Evolutionary conservation across 139 green algal genomes (phyloP).

Genomic region (Yamagishiella unicocca): DNA sequence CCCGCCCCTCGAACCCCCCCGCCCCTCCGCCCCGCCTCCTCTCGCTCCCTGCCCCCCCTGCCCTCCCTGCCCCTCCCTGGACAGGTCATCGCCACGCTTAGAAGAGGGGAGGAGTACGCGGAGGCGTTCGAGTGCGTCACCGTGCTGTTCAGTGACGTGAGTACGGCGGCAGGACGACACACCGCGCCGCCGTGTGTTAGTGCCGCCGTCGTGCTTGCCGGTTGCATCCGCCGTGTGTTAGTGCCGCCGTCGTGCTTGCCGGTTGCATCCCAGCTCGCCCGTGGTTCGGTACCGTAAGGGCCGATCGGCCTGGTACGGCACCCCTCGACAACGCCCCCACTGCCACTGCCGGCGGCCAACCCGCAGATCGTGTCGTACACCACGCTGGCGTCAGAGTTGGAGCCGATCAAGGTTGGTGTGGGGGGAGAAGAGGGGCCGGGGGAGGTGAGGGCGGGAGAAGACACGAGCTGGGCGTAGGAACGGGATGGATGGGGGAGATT

Average conservation of each 20-base stretch:
- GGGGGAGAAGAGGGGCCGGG: background rate
- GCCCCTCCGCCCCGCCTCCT: too few species aligned
- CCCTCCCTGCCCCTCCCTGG: background rate
- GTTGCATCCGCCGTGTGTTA: background rate
- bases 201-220: background rate
- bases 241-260: background rate
- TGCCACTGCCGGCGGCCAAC: background rate
- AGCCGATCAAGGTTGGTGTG: slow-evolving; percentile 33
- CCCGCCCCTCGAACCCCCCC: too few species aligned
- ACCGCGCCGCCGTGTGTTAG: background rate
- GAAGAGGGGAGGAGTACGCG: slow-evolving; percentile 42
- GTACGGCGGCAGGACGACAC: background rate
- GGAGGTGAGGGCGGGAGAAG: too few species aligned
- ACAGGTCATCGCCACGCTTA: slow-evolving; percentile 38
- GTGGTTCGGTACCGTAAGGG: too few species aligned
- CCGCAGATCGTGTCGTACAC: slow-evolving; percentile 47
- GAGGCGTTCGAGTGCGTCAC: slow-evolving; percentile 48
- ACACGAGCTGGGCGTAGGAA: too few species aligned
- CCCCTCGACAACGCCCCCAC: too few species aligned
- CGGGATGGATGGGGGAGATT: too few species aligned
- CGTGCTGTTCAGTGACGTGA: slow-evolving; percentile 38
- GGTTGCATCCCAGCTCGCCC: background rate
- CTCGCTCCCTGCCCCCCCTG: background rate
- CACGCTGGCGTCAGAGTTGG: slow-evolving; percentile 16
- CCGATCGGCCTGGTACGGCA: too few species aligned